Evolutionary conservation across 2,329 filamentous ascomycete species (phyloP).

Genomic region (Camillea tinctor): DNA sequence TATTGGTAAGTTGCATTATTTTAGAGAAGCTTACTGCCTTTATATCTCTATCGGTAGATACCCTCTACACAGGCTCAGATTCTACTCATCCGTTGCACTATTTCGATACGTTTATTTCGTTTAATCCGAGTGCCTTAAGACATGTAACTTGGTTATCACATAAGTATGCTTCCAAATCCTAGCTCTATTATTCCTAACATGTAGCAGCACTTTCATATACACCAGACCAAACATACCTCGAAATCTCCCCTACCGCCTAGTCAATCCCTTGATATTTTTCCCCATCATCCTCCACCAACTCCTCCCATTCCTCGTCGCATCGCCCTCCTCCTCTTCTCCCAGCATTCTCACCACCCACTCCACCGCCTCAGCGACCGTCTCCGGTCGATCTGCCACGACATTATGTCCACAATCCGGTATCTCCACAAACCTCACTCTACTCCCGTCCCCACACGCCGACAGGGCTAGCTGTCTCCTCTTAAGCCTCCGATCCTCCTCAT

Average conservation of each 20-base stretch:
- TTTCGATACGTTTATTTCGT: too few relatives aligned
- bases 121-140: too few relatives aligned
- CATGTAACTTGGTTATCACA: too few relatives aligned
- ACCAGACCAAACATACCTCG: too few relatives aligned
- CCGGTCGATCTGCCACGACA: constrained; percentile 26
- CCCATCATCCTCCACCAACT: background rate
- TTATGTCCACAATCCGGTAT: constrained; percentile 28
- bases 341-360: constrained; percentile 26
- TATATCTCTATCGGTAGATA: too few relatives aligned
- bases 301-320: background rate
- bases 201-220: too few relatives aligned
- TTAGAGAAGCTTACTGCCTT: too few relatives aligned
- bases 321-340: background rate
- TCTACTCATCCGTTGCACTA: too few relatives aligned
- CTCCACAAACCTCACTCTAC: constrained; percentile 18
- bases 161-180: too few relatives aligned
- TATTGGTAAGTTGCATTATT: too few relatives aligned
- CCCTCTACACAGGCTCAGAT: too few relatives aligned
- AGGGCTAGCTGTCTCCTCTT: constrained; percentile 28
- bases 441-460: constrained; percentile 4
- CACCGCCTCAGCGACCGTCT: constrained; percentile 26
- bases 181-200: too few relatives aligned
- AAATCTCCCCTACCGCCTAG: background rate
- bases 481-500: constrained; percentile 24
- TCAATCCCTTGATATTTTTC: background rate